Conservation (phyloP, 1,284 basidiomycete genomes). For the Moesziomyces sp. region DNA sequence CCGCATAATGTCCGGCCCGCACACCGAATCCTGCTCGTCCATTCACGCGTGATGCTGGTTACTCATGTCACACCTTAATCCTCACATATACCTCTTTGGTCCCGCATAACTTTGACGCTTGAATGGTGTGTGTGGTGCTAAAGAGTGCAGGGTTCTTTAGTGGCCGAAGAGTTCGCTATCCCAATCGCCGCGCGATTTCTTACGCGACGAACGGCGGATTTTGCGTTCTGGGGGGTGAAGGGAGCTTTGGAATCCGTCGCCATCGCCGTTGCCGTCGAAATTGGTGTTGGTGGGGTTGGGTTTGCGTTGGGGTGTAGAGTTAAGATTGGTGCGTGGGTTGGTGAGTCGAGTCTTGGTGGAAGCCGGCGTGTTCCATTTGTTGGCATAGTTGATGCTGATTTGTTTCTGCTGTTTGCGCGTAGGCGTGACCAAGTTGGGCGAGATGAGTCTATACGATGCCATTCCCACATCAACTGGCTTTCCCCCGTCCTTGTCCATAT, state of each 20-base stretch:
- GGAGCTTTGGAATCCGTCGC: constrained; percentile 16
- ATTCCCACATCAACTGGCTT: not conserved
- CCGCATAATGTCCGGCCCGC: not conserved
- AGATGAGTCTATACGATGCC: constrained; percentile 31
- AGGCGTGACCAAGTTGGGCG: constrained; percentile 41
- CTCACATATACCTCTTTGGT: not conserved
- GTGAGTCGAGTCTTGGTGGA: not conserved
- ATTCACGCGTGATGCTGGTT: no score
- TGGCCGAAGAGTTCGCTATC: constrained; percentile 31
- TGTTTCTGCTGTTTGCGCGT: constrained; percentile 33
- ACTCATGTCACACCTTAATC: not conserved
- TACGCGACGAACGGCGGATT: constrained; percentile 17
- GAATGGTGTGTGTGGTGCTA: no score
- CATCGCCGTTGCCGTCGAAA: not conserved
- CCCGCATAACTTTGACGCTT: no score
- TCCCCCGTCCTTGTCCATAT: not conserved
- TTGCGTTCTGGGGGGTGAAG: constrained; percentile 5
- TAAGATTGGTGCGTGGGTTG: constrained; percentile 10
- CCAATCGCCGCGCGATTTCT: constrained; percentile 36
- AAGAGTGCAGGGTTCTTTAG: not conserved
- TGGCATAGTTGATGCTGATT: constrained; percentile 30
- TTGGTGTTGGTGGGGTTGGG: not conserved
- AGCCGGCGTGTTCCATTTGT: constrained; percentile 22
- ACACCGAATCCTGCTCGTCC: not conserved
- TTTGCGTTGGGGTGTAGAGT: constrained; percentile 6